Percentiles rank a stretch among this genome's conserved stretches.
These are phyloP conservation scores for Microbotryomycetes sp. DNA, from an alignment of 1,284 basidiomycete genomes.

Conservation along the genomic window DNA sequence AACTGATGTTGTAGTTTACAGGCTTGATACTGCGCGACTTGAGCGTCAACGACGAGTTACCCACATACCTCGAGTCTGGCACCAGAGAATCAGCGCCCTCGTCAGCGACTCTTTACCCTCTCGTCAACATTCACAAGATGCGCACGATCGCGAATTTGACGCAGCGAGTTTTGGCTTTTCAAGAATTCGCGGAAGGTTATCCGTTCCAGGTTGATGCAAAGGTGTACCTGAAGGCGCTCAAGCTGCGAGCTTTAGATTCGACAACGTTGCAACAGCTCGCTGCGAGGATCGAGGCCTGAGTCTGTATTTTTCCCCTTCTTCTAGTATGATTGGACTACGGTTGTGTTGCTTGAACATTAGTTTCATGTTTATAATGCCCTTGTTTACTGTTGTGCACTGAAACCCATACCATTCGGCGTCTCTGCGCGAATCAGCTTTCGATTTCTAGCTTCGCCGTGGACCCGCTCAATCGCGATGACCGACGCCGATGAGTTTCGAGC, in stretches of 20 bases:
- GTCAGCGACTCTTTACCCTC: constrained; percentile 48
- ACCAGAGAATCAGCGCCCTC: constrained; percentile 51
- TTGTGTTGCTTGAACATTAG: too few species aligned
- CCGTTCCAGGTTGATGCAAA: constrained; percentile 60
- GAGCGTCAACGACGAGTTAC: constrained; percentile 56
- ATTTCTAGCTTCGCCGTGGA: too few species aligned
- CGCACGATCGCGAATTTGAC: constrained; percentile 67
- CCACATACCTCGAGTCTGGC: constrained; percentile 68
- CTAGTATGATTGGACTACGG: too few species aligned
- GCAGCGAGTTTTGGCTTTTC: constrained; percentile 65
- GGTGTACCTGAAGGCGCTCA: constrained; percentile 64
- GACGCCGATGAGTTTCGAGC: too few species aligned
- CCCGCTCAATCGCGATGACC: too few species aligned
- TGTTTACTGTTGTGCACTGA: too few species aligned
- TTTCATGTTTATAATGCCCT: too few species aligned
- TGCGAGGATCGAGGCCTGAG: neutral
- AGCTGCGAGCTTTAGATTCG: constrained; percentile 42
- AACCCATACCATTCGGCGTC: too few species aligned
- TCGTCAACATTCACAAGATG: constrained; percentile 83
- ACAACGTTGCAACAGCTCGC: neutral
- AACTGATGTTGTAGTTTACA: neutral
- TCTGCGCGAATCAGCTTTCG: too few species aligned
- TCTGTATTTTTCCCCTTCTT: too few species aligned
- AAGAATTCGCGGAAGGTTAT: constrained; percentile 65
- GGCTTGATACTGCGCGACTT: constrained; percentile 72